phyloP scores from a whole-genome alignment of 139 green algal species.

The Chlorella sorokiniana region DNA sequence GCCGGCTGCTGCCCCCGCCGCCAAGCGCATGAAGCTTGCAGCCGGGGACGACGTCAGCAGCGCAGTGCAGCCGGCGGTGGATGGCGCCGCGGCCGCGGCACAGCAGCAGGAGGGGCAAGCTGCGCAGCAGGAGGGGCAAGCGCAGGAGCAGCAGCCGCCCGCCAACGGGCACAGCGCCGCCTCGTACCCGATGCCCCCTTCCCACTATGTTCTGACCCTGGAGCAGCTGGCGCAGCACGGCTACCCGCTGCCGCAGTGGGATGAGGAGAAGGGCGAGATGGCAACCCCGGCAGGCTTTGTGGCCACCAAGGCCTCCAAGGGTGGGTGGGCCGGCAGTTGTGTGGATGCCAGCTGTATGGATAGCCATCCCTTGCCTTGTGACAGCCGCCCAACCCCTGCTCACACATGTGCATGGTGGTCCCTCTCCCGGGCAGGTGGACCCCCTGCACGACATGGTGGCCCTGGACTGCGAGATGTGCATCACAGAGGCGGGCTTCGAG shows the following conservation, averaged over 20 bases:
- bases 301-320: background rate
- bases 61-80: background rate
- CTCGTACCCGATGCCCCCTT: background rate
- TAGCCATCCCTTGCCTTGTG: no score
- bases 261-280: background rate
- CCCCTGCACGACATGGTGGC: constrained; percentile 56
- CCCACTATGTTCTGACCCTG: constrained; percentile 8
- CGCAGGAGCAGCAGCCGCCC: background rate
- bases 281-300: background rate
- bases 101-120: constrained; percentile 10
- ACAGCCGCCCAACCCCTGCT: no score
- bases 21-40: constrained; percentile 11
- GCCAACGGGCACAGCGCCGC: background rate
- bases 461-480: constrained; percentile 91
- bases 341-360: no score
- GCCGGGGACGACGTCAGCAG: constrained; percentile 16
- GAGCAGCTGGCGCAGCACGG: constrained; percentile 18
- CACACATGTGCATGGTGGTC: no score
- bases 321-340: background rate
- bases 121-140: background rate
- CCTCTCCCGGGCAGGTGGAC: no score
- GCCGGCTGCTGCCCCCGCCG: no score
- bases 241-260: constrained; percentile 27
- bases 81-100: background rate
- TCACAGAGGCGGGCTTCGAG: constrained; percentile 72